Base-by-base conservation (phyloP, 179 eudicot genomes). In the Pouteria campechiana region DNA sequence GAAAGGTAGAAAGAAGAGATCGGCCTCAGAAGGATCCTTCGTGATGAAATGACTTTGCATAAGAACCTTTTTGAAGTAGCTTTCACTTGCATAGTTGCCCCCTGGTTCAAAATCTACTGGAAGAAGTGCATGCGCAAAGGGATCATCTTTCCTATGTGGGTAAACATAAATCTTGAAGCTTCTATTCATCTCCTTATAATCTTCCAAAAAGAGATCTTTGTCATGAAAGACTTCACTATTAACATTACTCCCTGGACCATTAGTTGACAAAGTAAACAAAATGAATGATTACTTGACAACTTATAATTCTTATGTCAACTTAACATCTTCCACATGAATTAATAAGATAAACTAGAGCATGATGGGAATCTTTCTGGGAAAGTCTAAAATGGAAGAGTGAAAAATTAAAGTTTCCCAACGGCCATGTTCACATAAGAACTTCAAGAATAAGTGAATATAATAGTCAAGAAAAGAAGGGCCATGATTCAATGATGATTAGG, bases 21-120 rank as follows among this genome's bases (percentile, higher is more conserved):
- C 83, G 16, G 97, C 97, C 33, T 60, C 19, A 0, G 67, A 61
- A 1, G 94, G 81, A 52, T 83, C 72, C 4, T 46, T 60, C 8
- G 97, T 88, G 25, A 83, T 29, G 53, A 88, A 80, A 68, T 72
- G 89, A 56, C 86, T 81, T 44, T 55, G 65, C 50, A 31, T 48
- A 8, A 83, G 78, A 5, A 54, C 71, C 44, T 78, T 80, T 27
- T 75, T 75, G 68, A 83, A 88, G 69, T 70, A 83, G 6, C 82
- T 60, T 69, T 88, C 94, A 46, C 92, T 88, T 12, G 94, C 94
- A 38, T 88, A 88, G 68, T 83, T 83, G n/a, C 97, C 97, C 1
- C 70, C 57, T 1, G 96, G 96, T 19, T 79, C 75, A 30, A 60
- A 52, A 6, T 61, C 45, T 17, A 57, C 72, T 0, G 96, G 92